Percentiles rank a stretch among this genome's conserved stretches.
These are phyloP conservation scores for Suhomyces bolitotheri DNA, from an alignment of 1,139 yeast genomes.

Conservation along the genomic window DNA sequence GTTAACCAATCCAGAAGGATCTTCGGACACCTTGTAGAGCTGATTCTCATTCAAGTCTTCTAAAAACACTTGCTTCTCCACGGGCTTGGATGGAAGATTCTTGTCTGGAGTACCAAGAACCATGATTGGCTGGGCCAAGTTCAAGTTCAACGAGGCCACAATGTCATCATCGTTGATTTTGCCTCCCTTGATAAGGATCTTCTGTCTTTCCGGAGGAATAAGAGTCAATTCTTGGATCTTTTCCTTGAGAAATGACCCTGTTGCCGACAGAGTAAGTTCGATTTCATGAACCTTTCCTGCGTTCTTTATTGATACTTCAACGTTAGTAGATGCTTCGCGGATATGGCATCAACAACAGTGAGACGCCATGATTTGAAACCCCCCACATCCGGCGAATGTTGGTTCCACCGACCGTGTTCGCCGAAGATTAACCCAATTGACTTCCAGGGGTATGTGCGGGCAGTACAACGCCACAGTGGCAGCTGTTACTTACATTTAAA, in stretches of 20 bases:
- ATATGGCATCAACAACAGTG: no score
- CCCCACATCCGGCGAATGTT: background rate
- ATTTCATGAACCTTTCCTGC: constrained; percentile 82
- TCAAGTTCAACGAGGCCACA: constrained; percentile 53
- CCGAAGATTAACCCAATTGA: no score
- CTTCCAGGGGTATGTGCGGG: no score
- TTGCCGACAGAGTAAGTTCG: constrained; percentile 53
- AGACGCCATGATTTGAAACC: no score
- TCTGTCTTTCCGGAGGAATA: constrained; percentile 86
- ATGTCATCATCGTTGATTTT: constrained; percentile 71
- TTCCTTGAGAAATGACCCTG: constrained; percentile 69
- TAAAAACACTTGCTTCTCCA: constrained; percentile 55
- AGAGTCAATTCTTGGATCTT: constrained; percentile 73
- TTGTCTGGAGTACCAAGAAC: constrained; percentile 88
- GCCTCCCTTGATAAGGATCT: constrained; percentile 86
- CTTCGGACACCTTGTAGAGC: constrained; percentile 38
- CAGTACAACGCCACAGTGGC: no score
- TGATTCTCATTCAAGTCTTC: constrained; percentile 64
- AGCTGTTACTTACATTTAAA: constrained; percentile 12
- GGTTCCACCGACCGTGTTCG: no score
- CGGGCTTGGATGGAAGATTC: constrained; percentile 61
- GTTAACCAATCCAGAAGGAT: constrained; percentile 83
- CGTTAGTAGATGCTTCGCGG: no score
- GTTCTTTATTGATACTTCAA: constrained; percentile 67
- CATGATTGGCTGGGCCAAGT: constrained; percentile 72